Evolutionary conservation across 345 rosid species (phyloP).

Genomic region (Sisymbrium irio): DNA sequence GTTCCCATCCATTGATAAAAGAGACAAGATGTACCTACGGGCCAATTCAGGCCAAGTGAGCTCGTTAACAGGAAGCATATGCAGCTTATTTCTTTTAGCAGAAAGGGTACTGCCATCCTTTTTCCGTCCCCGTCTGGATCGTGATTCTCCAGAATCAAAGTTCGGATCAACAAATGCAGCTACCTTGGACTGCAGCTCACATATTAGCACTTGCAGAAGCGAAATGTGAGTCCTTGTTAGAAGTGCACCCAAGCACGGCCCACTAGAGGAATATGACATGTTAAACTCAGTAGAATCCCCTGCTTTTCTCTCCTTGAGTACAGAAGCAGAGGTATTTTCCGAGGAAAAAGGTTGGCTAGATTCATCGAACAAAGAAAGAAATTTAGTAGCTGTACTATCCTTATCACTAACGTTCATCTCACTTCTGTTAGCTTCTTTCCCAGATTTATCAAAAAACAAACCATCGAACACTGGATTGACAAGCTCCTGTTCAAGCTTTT

Average conservation of each 20-base stretch:
- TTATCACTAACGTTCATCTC: conserved; percentile 28
- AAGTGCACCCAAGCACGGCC: conserved; percentile 46
- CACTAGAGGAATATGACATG: conserved; percentile 37
- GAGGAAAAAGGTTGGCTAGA: conserved; percentile 29
- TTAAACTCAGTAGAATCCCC: conserved; percentile 41
- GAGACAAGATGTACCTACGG: conserved; percentile 77
- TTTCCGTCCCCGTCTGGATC: conserved; percentile 78
- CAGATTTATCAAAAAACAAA: conserved; percentile 39
- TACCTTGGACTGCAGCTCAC: conserved; percentile 90
- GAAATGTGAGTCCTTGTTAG: conserved; percentile 65
- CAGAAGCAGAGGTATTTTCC: conserved; percentile 39
- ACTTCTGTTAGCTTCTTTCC: conserved; percentile 39
- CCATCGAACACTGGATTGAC: conserved; percentile 54
- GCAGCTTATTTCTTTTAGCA: conserved; percentile 62
- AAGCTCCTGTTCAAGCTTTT: conserved; percentile 79
- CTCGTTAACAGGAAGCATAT: conserved; percentile 80
- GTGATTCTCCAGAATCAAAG: conserved; percentile 78
- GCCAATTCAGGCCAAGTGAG: conserved; percentile 96
- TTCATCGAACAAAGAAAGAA: conserved; percentile 33
- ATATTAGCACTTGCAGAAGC: conserved; percentile 63
- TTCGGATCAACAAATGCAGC: conserved; percentile 87
- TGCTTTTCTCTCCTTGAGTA: conserved; percentile 44
- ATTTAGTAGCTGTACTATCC: conserved; percentile 34
- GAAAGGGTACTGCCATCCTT: conserved; percentile 71
- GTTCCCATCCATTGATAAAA: conserved; percentile 79